These are phyloP conservation scores for Ceratocystis destructans DNA, from an alignment of 2,329 filamentous ascomycete genomes.

Conservation along the genomic window DNA sequence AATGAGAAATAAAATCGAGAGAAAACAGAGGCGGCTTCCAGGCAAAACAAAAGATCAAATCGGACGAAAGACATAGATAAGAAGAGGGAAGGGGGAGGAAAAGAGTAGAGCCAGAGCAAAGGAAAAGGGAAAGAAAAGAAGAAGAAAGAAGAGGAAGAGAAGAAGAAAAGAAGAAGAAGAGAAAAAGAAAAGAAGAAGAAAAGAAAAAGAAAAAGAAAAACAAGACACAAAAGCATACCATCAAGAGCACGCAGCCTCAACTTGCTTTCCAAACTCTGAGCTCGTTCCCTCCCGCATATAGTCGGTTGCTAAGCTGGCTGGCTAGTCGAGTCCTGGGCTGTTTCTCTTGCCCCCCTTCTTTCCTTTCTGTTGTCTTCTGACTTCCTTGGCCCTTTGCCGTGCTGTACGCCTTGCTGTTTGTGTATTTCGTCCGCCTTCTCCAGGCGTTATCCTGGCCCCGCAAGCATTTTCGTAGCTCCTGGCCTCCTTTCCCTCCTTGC, in stretches of 20 bases:
- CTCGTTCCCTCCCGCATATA: not conserved
- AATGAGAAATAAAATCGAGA: too few relatives aligned
- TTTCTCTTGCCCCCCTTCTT: not conserved
- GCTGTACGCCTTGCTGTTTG: too few relatives aligned
- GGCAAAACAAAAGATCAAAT: not conserved
- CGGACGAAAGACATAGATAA: not conserved
- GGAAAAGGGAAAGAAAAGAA: not conserved
- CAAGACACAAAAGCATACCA: not conserved
- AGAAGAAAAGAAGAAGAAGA: not conserved
- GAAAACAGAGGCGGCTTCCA: too few relatives aligned
- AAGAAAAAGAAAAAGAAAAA: not conserved
- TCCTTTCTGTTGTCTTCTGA: too few relatives aligned
- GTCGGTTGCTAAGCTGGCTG: not conserved
- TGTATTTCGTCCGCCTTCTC: not conserved
- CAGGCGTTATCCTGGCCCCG: not conserved
- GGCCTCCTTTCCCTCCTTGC: not conserved
- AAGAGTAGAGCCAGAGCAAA: not conserved
- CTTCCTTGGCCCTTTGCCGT: too few relatives aligned
- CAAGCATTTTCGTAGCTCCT: not conserved
- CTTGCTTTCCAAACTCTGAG: not conserved
- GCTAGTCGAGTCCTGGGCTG: not conserved
- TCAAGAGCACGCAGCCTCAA: not conserved
- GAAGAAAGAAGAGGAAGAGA: not conserved
- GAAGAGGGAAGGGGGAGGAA: not conserved
- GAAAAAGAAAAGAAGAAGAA: not conserved